A percentile compares a stretch with the other conserved stretches of the same genome.
Evolutionary conservation across 805 yeast species (phyloP).

Genomic region (Wickerhamomyces tratensis): DNA sequence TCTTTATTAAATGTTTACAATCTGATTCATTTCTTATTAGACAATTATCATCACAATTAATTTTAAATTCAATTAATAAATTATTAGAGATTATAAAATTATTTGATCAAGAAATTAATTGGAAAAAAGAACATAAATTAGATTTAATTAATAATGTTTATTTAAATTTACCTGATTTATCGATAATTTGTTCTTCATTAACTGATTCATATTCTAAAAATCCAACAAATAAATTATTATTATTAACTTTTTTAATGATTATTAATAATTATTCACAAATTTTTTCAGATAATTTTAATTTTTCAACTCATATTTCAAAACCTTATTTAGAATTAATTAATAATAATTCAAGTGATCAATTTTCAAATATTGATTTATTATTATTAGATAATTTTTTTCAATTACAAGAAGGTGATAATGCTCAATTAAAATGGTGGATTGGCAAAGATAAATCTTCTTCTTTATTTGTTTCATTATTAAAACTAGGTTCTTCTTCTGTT

Average conservation of each 20-base stretch:
- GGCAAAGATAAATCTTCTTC: constrained; percentile 38
- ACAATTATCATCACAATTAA: constrained; percentile 55
- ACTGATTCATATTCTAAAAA: constrained; percentile 28
- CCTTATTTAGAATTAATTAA: constrained; percentile 26
- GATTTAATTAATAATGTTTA: constrained; percentile 25
- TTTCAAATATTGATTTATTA: constrained; percentile 45
- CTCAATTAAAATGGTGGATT: constrained; percentile 77
- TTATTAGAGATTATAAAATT: constrained; percentile 29
- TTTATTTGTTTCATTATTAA: constrained; percentile 56
- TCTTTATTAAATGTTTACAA: constrained; percentile 50
- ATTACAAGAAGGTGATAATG: constrained; percentile 41
- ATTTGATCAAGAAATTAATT: constrained; percentile 25
- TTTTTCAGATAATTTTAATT: constrained; percentile 25
- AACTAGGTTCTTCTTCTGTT: constrained; percentile 32
- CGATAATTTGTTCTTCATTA: constrained; percentile 31
- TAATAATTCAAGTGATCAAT: constrained; percentile 7
- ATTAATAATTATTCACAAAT: constrained; percentile 28
- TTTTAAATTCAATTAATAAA: constrained; percentile 45
- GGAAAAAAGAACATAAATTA: constrained; percentile 26
- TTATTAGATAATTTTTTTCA: constrained; percentile 53
- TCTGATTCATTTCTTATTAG: constrained; percentile 40
- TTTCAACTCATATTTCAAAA: constrained; percentile 22
- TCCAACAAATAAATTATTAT: constrained; percentile 33
- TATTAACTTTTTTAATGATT: constrained; percentile 36
- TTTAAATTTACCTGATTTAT: constrained; percentile 38